Evolutionary conservation across 768 basidiomycete genomes (phyloP).

Genomic region (Cytidiella melzeri): DNA sequence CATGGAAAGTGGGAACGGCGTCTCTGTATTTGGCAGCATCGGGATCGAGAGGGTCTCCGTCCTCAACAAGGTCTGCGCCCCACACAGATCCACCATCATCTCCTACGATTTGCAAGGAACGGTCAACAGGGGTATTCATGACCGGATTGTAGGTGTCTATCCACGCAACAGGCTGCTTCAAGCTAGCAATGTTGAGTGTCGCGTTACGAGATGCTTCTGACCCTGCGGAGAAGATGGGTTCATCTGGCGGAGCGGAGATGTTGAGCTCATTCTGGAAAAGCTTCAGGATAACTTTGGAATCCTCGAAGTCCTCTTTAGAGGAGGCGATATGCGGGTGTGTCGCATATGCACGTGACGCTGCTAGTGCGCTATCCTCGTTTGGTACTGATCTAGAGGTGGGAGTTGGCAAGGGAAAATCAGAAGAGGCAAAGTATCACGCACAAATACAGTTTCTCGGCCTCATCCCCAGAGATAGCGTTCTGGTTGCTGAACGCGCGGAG

Average conservation of each 20-base stretch:
- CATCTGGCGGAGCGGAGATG: conserved; percentile 34
- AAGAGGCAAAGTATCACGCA: conserved; percentile 15
- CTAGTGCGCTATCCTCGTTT: conserved; percentile 48
- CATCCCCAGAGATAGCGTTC: background rate
- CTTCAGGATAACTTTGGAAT: conserved; percentile 59
- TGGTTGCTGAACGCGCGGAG: background rate
- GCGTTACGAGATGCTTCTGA: conserved; percentile 58
- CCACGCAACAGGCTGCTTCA: conserved; percentile 56
- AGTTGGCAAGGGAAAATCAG: background rate
- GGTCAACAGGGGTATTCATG: conserved; percentile 70
- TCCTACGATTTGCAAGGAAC: conserved; percentile 59
- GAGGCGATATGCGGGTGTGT: conserved; percentile 72
- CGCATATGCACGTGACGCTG: conserved; percentile 51
- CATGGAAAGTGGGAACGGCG: conserved; percentile 77
- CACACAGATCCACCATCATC: conserved; percentile 49
- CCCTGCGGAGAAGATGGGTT: conserved; percentile 73
- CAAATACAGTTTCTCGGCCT: conserved; percentile 31
- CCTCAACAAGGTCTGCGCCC: conserved; percentile 70
- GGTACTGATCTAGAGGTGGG: conserved; percentile 47
- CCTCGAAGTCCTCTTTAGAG: conserved; percentile 44
- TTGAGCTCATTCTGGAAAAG: conserved; percentile 64
- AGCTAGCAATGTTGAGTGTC: conserved; percentile 44
- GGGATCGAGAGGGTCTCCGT: conserved; percentile 67
- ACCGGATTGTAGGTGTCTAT: conserved; percentile 86
- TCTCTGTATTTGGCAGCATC: conserved; percentile 64